Evolutionary conservation across 495 filamentous ascomycete genomes (phyloP), one percentile per base, ranked within the genome.

Genomic region (Hypoxylon trugodes): DNA sequence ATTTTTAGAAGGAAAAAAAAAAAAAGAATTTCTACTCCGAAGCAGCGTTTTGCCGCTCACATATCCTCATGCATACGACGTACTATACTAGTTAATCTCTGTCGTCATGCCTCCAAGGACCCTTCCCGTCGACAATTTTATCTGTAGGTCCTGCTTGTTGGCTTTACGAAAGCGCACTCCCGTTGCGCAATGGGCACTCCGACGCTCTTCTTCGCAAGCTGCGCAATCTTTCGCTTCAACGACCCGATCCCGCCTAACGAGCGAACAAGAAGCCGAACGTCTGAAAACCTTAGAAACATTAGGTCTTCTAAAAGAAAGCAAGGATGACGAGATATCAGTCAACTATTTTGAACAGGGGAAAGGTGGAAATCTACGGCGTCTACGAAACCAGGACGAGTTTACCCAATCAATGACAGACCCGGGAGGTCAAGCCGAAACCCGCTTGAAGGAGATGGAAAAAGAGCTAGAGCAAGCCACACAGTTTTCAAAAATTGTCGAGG

Each of bases 401-500:
- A 42, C 30, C 21, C 50, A 62, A 26, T 64, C 60, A 6, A 19
- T 72, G 28, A 72, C 68, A 40, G 81, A 80, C 10, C 69, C 69
- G 30, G 73, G 79, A 46, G 77, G 76, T 25, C 52, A 84, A 18
- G 74, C 82, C 47, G 71, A 80, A 15, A 66, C 75, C 56, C 74
- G 76, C 42, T 79, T 80, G 35, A 68, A 74, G 48, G 60, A 81
- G 57, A 63, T 89, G 26, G 83, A 89, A 56, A 67, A 79, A 51
- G 79, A 89, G 61, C 76, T 90, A 54, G 72, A 81, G 19, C 61
- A 68, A 55, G 76, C 55, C 22, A 78, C 71, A 1, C 59, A 65
- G 16, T 72, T 75, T 55, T 67, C 76, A 22, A 65, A 77, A 48
- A 59, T 60, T 21, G 69, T 80, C 57, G 69, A 77, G 56, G 65